These are phyloP conservation scores for Chlorella sp. DNA, from an alignment of 139 green algal genomes.

Conservation along the genomic window DNA sequence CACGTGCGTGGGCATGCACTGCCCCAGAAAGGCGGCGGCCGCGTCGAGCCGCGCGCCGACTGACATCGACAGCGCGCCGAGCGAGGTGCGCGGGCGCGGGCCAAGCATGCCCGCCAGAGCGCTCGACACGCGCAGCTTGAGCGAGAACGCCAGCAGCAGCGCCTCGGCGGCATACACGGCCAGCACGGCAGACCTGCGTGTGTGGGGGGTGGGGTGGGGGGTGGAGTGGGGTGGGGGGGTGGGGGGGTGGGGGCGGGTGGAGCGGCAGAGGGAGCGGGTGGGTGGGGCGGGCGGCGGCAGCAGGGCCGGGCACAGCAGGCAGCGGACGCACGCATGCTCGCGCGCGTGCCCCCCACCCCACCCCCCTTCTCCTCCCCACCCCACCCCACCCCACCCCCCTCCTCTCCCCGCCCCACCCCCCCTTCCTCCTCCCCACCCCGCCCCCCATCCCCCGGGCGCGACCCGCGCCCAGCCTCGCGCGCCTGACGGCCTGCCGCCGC, in stretches of 20 bases:
- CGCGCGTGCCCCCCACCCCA: too few species aligned
- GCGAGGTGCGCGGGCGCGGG: not conserved
- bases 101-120: constrained; percentile 25
- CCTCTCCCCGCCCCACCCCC: too few species aligned
- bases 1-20: constrained; percentile 40
- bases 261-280: too few species aligned
- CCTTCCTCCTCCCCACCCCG: too few species aligned
- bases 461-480: not conserved
- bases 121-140: constrained; percentile 85
- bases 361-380: too few species aligned
- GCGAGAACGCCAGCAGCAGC: constrained; percentile 85
- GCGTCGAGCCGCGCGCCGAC: constrained; percentile 5
- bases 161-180: constrained; percentile 80
- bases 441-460: not conserved
- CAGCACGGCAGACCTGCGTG: constrained; percentile 62
- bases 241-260: not conserved
- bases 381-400: too few species aligned
- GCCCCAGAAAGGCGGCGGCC: constrained; percentile 50
- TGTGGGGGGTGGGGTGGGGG: not conserved
- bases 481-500: constrained; percentile 46
- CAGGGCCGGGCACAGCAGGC: too few species aligned
- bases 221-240: not conserved
- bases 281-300: too few species aligned
- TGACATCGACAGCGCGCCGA: not conserved
- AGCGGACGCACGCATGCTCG: too few species aligned